Evolutionary conservation across 371 early-diverging fungal species (phyloP).

Genomic region (Mucor racemosus): DNA sequence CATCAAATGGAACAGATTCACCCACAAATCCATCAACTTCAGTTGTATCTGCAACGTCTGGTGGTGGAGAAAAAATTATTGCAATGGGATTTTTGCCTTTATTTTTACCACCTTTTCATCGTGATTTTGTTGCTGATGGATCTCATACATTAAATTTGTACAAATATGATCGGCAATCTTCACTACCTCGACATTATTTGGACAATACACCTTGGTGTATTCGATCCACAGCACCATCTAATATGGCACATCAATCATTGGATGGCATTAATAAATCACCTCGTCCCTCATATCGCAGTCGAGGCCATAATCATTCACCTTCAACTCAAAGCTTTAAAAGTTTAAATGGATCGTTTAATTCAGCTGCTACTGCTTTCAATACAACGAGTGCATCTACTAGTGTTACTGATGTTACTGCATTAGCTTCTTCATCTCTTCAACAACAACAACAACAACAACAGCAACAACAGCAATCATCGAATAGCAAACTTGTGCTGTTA

Average conservation of each 20-base stretch:
- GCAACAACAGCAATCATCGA: constrained; percentile 3
- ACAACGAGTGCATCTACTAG: constrained; percentile 13
- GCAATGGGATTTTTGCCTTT: constrained; percentile 69
- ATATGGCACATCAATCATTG: constrained; percentile 25
- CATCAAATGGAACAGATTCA: not conserved
- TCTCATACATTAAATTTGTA: constrained; percentile 66
- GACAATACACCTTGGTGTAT: constrained; percentile 44
- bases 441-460: too few species aligned
- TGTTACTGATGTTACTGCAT: constrained; percentile 3
- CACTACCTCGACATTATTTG: constrained; percentile 54
- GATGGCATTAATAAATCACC: not conserved
- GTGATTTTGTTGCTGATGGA: constrained; percentile 68
- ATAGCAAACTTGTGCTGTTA: constrained; percentile 39
- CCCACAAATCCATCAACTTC: not conserved
- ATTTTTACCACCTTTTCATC: constrained; percentile 54
- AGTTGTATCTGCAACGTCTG: constrained; percentile 9
- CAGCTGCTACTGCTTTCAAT: constrained; percentile 19
- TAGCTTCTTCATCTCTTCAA: not conserved
- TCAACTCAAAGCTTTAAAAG: constrained; percentile 34
- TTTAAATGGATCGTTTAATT: constrained; percentile 20
- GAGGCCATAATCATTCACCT: constrained; percentile 28
- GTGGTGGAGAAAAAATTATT: constrained; percentile 43
- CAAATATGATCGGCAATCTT: constrained; percentile 61
- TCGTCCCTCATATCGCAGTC: not conserved
- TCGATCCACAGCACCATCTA: constrained; percentile 46